phyloP scores from a whole-genome alignment of 495 filamentous ascomycete species.

The Achaetomiella virescens region DNA sequence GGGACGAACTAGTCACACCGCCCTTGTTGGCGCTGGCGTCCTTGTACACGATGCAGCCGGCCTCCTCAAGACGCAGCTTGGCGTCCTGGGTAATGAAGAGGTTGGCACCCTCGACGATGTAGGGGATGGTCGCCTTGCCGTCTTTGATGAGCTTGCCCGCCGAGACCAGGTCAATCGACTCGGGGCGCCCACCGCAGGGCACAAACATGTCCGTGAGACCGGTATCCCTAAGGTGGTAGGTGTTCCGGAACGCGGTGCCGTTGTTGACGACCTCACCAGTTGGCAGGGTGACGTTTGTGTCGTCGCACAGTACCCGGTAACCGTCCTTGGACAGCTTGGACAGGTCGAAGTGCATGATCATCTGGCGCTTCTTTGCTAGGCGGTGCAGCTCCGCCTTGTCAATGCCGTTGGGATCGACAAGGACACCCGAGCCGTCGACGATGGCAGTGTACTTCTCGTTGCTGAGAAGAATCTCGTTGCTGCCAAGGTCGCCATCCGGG shows the following conservation, averaged over 20 bases:
- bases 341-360: constrained; percentile 83
- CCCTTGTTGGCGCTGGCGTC: constrained; percentile 98
- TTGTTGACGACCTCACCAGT: constrained; percentile 81
- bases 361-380: constrained; percentile 77
- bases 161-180: constrained; percentile 88
- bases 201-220: constrained; percentile 83
- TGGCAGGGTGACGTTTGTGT: constrained; percentile 78
- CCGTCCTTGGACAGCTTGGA: constrained; percentile 81
- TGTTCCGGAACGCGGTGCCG: constrained; percentile 93
- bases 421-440: constrained; percentile 90
- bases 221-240: constrained; percentile 78
- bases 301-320: constrained; percentile 89
- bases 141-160: constrained; percentile 79
- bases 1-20: constrained; percentile 94
- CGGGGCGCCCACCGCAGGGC: constrained; percentile 91
- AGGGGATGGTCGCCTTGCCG: constrained; percentile 78
- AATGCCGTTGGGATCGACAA: constrained; percentile 86
- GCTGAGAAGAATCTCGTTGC: constrained; percentile 92
- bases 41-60: constrained; percentile 92
- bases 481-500: constrained; percentile 92
- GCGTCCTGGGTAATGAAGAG: constrained; percentile 98
- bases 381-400: constrained; percentile 76
- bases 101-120: constrained; percentile 96
- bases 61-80: constrained; percentile 88
- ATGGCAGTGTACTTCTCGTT: constrained; percentile 92